Evolutionary conservation across 192 early-diverging fungal species (phyloP), one percentile per base, ranked within the genome.

Genomic region (Piromyces finnis): DNA sequence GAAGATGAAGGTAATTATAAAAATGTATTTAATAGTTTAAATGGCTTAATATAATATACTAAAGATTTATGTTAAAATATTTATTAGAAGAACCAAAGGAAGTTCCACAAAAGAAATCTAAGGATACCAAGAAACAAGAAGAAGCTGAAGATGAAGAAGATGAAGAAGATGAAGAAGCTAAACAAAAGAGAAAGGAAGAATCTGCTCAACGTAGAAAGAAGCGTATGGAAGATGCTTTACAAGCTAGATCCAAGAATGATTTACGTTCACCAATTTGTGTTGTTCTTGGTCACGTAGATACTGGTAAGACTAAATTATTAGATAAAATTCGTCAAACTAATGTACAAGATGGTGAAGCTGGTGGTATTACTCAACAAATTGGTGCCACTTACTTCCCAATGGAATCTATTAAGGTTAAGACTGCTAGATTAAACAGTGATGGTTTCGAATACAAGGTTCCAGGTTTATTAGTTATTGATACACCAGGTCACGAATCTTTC

Each of bases 291-390:
- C 98, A 99, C 88, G 98, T 99, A 83, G 98, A 99, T 85, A 96
- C 96, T 12, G 95, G 93, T 82, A 92, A 90, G 85, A 99, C 98
- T 32, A 98, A 98, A 87, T 86, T 99, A 29, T 88, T 99, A 59
- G 98, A 99, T 88, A 98, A 97, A 91, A 96, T 99, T 86, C 92
- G 98, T 78, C 96, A 98, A 85, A 99, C 98, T 30, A 97, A 97
- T 87, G 98, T 99, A 26, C 97, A 98, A 87, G 98, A 94, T 80
- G 96, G 96, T 80, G 98, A 99, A 91, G 98, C 98, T 36, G 98
- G 98, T 83, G 98, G 98, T 86, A 99, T 99, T 85, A 99, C 98
- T 16, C 98, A 99, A 86, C 98, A 99, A 84, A 99, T 99, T 81
- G 98, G 98, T 86, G 98, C 98, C 22, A 98, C 97, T 29, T 99